Conservation (phyloP, 2,329 filamentous ascomycete species). For the Aaosphaeria pasadenensis region DNA sequence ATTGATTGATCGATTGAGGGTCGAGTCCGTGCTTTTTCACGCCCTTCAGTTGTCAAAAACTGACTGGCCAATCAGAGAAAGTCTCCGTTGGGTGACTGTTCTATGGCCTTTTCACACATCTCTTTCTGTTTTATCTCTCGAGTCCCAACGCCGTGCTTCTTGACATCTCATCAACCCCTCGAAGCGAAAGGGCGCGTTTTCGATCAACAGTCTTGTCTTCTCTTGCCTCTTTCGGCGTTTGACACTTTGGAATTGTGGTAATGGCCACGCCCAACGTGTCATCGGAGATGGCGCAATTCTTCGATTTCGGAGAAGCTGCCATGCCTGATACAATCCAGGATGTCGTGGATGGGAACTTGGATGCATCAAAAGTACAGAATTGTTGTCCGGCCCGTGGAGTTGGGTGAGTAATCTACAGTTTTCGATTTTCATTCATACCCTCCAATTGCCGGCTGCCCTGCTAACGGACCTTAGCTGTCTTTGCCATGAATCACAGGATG, state of each 20-base stretch:
- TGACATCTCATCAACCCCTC: too few species aligned
- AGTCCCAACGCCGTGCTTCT: too few species aligned
- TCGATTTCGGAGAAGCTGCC: conserved; percentile 39
- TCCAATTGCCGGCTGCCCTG: neutral
- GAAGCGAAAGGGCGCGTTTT: neutral
- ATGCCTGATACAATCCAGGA: conserved; percentile 18
- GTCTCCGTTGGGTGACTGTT: too few species aligned
- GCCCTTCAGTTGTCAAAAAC: too few species aligned
- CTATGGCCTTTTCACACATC: too few species aligned
- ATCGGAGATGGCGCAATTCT: conserved; percentile 35
- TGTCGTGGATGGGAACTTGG: neutral
- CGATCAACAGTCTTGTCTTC: neutral
- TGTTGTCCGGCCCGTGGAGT: conserved; percentile 20
- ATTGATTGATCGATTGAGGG: too few species aligned
- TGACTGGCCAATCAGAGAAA: too few species aligned
- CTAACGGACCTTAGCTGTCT: conserved; percentile 13
- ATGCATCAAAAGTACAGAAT: conserved; percentile 5
- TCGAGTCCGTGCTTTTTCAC: too few species aligned
- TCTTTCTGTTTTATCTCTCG: too few species aligned
- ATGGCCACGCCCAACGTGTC: conserved; percentile 25
- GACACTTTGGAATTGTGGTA: neutral
- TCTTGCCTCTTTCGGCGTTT: too few species aligned
- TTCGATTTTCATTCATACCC: neutral
- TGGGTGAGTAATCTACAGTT: conserved; percentile 13
- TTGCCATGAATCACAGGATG: conserved; percentile 16